Percentiles rank a stretch among this genome's conserved stretches.
Evolutionary conservation across 495 filamentous ascomycete species (phyloP).

Genomic region (Clavariopsis aquatica): DNA sequence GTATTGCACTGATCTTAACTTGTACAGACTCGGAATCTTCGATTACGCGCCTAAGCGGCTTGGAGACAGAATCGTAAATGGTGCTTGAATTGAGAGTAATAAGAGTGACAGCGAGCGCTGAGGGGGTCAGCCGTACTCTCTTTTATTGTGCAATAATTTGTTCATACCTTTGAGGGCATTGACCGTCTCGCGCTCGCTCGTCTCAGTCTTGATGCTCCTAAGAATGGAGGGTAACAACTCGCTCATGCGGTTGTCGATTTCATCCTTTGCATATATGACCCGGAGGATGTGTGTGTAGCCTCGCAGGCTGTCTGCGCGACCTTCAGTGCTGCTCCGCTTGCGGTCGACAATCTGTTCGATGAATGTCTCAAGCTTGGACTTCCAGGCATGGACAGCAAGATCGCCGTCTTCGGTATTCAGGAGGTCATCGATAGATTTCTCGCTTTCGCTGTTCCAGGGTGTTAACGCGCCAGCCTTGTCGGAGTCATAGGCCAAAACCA

Average conservation of each 20-base stretch:
- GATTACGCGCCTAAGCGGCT: constrained; percentile 67
- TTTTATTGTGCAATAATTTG: background rate
- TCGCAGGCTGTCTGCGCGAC: constrained; percentile 70
- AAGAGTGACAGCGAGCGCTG: constrained; percentile 71
- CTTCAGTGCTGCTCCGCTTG: constrained; percentile 79
- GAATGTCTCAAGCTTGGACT: constrained; percentile 66
- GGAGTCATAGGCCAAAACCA: constrained; percentile 6
- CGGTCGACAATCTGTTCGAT: constrained; percentile 81
- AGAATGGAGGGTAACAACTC: constrained; percentile 73
- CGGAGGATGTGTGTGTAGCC: constrained; percentile 73
- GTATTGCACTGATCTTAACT: constrained; percentile 73
- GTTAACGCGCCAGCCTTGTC: constrained; percentile 19
- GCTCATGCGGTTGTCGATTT: constrained; percentile 59
- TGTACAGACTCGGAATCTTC: constrained; percentile 64
- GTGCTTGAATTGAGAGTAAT: constrained; percentile 71
- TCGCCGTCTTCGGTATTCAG: constrained; percentile 55
- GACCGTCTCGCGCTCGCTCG: constrained; percentile 70
- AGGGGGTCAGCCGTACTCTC: constrained; percentile 7
- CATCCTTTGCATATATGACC: constrained; percentile 68
- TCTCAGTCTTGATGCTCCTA: constrained; percentile 70
- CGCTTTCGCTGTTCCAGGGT: constrained; percentile 37
- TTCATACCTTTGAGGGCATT: constrained; percentile 61
- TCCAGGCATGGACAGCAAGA: constrained; percentile 59
- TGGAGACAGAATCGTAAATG: constrained; percentile 65
- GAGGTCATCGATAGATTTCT: constrained; percentile 58